Conservation (phyloP, 1,139 yeast genomes). For the Pneumocystis oryctolagi region DNA sequence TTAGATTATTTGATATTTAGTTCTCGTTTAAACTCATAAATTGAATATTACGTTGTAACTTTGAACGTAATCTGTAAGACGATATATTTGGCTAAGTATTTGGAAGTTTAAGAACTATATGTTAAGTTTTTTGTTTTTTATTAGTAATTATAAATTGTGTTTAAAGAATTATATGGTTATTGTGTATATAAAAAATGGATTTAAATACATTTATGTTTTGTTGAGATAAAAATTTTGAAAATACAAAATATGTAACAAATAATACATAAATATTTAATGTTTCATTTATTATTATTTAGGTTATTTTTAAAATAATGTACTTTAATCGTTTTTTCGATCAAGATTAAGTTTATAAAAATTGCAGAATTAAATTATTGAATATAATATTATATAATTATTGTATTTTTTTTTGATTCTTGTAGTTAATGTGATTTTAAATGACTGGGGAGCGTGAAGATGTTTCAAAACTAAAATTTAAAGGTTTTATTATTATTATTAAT, state of each 20-base stretch:
- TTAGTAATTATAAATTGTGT: no score
- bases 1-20: not conserved
- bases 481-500: not conserved
- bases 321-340: not conserved
- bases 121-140: not conserved
- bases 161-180: no score
- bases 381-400: not conserved
- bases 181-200: no score
- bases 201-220: not conserved
- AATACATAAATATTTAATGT: not conserved
- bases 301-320: no score
- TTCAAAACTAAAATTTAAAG: not conserved
- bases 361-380: not conserved
- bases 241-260: no score
- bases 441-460: not conserved
- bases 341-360: not conserved
- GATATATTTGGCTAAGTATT: not conserved
- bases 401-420: not conserved
- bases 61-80: no score
- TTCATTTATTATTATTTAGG: no score
- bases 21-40: no score
- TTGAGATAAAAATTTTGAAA: not conserved
- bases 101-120: no score
- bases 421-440: not conserved
- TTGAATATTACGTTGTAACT: no score